Percentiles rank a stretch among this genome's conserved stretches.
phyloP scores from a whole-genome alignment of 257 asterid species.

The Primulina eburnea region DNA sequence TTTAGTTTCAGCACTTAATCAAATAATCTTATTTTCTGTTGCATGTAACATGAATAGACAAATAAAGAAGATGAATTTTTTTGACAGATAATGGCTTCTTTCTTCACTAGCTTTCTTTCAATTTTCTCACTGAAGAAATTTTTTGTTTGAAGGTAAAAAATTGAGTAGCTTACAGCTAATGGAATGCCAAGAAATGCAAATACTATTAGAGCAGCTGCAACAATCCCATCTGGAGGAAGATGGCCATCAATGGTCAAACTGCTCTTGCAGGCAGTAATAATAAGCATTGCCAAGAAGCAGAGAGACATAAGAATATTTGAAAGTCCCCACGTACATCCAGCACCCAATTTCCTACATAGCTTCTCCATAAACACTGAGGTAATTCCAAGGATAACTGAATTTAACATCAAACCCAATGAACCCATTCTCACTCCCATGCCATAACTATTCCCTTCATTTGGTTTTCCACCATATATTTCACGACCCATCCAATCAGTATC shows the following conservation, averaged over 20 bases:
- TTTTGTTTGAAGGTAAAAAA: neutral
- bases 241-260: slow-evolving; percentile 38
- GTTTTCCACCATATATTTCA: slow-evolving; percentile 84
- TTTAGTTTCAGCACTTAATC: neutral
- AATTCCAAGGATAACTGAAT: slow-evolving; percentile 80
- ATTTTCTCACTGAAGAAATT: slow-evolving; percentile 6
- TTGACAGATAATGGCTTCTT: neutral
- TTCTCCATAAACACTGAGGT: slow-evolving; percentile 83
- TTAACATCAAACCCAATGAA: slow-evolving; percentile 71
- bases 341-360: slow-evolving; percentile 84
- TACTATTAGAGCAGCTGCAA: slow-evolving; percentile 59
- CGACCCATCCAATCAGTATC: slow-evolving; percentile 98
- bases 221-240: slow-evolving; percentile 62
- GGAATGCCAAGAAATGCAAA: slow-evolving; percentile 85
- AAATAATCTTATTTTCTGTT: neutral
- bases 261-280: slow-evolving; percentile 45
- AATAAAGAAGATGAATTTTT: neutral
- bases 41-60: neutral
- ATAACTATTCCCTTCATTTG: slow-evolving; percentile 68
- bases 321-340: slow-evolving; percentile 88
- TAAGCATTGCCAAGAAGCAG: slow-evolving; percentile 67
- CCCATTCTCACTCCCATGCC: slow-evolving; percentile 81
- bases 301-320: slow-evolving; percentile 68
- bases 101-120: neutral
- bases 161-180: slow-evolving; percentile 61